Percentiles rank a stretch among this genome's conserved stretches.
Conservation (phyloP, 208 protist species). For the Endotrypanum monterogeii region DNA sequence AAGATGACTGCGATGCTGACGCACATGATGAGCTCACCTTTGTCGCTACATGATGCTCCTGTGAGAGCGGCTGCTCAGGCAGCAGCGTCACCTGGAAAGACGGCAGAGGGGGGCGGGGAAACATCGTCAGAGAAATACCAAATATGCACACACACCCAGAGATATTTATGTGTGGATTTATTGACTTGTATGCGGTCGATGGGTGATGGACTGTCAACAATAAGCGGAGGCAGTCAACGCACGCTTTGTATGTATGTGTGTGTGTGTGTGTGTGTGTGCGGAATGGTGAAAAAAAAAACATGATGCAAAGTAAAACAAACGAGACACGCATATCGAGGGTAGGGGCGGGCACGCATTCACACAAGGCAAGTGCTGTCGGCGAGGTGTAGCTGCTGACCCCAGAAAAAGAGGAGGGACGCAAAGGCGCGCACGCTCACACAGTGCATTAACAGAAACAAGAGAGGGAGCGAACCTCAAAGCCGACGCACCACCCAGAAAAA, state of each 20-base stretch:
- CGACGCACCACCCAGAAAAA: neutral
- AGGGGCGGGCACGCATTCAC: neutral
- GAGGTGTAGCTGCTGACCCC: neutral
- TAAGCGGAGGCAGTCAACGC: neutral
- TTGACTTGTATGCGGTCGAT: too few species aligned
- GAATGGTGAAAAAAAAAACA: neutral
- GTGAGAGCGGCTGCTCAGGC: slow-evolving; percentile 3
- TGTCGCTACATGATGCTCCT: neutral
- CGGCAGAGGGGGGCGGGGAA: slow-evolving; percentile 20
- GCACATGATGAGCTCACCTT: neutral
- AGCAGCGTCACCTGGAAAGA: slow-evolving; percentile 35
- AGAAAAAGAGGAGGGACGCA: neutral
- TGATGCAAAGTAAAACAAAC: neutral
- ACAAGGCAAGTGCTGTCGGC: neutral
- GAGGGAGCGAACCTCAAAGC: neutral
- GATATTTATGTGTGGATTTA: too few species aligned
- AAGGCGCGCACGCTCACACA: neutral
- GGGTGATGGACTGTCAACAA: neutral
- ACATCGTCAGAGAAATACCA: slow-evolving; percentile 1
- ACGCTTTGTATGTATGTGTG: neutral
- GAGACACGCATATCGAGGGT: neutral
- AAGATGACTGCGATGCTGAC: neutral
- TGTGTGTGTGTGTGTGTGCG: neutral
- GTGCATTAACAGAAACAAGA: neutral
- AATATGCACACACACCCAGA: neutral